These are phyloP conservation scores for Hericium erinaceus DNA, from an alignment of 768 basidiomycete genomes.

Conservation along the genomic window DNA sequence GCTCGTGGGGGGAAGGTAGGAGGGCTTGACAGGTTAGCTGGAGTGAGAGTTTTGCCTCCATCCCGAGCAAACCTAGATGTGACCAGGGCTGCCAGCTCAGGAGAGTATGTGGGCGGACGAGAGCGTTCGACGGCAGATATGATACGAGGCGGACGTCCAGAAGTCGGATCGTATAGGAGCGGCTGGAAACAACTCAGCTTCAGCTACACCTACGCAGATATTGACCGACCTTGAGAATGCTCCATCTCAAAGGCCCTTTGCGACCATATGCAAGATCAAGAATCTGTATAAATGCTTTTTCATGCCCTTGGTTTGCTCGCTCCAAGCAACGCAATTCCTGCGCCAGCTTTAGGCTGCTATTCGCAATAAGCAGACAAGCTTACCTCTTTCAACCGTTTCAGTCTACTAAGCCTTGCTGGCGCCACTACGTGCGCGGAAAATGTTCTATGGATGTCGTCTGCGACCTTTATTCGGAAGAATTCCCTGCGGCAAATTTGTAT, in stretches of 20 bases:
- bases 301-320: conserved; percentile 42
- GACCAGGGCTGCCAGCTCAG: conserved; percentile 54
- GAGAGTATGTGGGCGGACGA: conserved; percentile 57
- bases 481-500: conserved; percentile 29
- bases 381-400: conserved; percentile 47
- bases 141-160: conserved; percentile 34
- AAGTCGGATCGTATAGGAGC: conserved; percentile 38
- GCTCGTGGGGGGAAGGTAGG: conserved; percentile 49
- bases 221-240: conserved; percentile 51
- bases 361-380: neutral
- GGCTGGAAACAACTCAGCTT: conserved; percentile 32
- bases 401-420: conserved; percentile 27
- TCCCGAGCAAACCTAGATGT: conserved; percentile 37
- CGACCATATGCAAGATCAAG: conserved; percentile 70
- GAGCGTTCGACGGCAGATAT: conserved; percentile 44
- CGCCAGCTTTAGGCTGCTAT: neutral
- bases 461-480: conserved; percentile 53
- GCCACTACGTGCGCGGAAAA: conserved; percentile 27
- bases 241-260: conserved; percentile 59
- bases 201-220: neutral
- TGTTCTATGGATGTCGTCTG: conserved; percentile 44
- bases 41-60: conserved; percentile 33
- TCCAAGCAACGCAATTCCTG: conserved; percentile 48
- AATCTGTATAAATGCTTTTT: conserved; percentile 43
- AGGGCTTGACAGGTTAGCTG: conserved; percentile 35